These are phyloP conservation scores for Leishmania tropica DNA, from an alignment of 208 protist species.

Conservation along the genomic window DNA sequence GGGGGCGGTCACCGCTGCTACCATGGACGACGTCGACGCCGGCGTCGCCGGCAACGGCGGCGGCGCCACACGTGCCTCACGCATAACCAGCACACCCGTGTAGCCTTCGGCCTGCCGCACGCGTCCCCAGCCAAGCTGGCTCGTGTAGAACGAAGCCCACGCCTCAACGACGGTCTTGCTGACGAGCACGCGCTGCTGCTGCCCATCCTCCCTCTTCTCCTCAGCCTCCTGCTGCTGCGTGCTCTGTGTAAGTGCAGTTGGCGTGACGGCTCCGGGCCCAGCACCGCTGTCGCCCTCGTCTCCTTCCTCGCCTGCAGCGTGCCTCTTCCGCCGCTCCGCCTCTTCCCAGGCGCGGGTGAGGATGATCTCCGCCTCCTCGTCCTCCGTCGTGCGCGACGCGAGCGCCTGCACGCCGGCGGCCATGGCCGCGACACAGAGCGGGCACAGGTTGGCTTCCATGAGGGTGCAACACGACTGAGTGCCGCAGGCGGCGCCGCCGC, in stretches of 20 bases:
- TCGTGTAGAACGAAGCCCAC: conserved; percentile 49
- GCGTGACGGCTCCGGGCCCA: background rate
- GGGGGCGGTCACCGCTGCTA: background rate
- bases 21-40: background rate
- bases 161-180: conserved; percentile 45
- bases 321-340: conserved; percentile 16
- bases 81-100: conserved; percentile 50
- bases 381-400: conserved; percentile 32
- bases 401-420: conserved; percentile 38
- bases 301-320: background rate
- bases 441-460: conserved; percentile 43
- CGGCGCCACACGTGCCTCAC: conserved; percentile 18
- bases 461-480: conserved; percentile 20
- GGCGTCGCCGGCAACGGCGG: background rate
- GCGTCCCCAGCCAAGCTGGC: conserved; percentile 27
- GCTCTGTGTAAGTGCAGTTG: background rate
- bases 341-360: conserved; percentile 31
- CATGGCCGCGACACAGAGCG: conserved; percentile 45
- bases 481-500: background rate
- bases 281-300: background rate
- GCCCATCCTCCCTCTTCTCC: conserved; percentile 1
- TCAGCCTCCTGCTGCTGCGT: background rate
- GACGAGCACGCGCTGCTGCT: conserved; percentile 45
- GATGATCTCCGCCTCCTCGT: conserved; percentile 35
- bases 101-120: conserved; percentile 56